Conservation (phyloP, 2,329 filamentous ascomycete species). For the Aspergillus sp. region DNA sequence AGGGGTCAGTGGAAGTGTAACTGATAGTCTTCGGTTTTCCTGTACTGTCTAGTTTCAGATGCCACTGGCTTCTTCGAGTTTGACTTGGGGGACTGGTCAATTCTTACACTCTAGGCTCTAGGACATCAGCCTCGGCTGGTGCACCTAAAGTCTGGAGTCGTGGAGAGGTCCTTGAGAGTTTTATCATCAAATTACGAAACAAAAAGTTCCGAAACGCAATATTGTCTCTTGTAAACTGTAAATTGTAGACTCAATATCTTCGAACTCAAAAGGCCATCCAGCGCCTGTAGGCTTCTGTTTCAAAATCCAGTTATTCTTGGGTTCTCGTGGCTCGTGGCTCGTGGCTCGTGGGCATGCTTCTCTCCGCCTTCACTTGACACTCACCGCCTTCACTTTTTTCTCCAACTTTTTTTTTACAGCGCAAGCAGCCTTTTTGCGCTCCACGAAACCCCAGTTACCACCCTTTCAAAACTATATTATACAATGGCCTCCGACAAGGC, state of each 20-base stretch:
- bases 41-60: slow-evolving; percentile 18
- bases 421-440: slow-evolving; percentile 1
- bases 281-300: neutral
- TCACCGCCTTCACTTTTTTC: slow-evolving; percentile 29
- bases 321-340: neutral
- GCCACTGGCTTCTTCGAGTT: slow-evolving; percentile 20
- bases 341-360: neutral
- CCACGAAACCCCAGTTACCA: neutral
- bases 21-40: slow-evolving; percentile 8
- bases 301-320: neutral
- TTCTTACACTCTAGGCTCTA: slow-evolving; percentile 20
- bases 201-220: slow-evolving; percentile 21
- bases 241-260: neutral
- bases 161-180: slow-evolving; percentile 40
- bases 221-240: neutral
- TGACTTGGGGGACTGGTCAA: slow-evolving; percentile 39
- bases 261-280: too few species aligned
- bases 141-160: slow-evolving; percentile 22
- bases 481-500: slow-evolving; percentile 35
- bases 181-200: slow-evolving; percentile 30
- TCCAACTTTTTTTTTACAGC: slow-evolving; percentile 15
- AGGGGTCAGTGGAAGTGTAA: slow-evolving; percentile 22
- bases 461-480: neutral
- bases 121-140: slow-evolving; percentile 18
- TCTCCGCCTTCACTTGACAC: slow-evolving; percentile 22